A percentile compares a stretch with the other conserved stretches of the same genome.
Conservation (phyloP, 441 rosid genomes). For the Aquilaria agallochum region DNA sequence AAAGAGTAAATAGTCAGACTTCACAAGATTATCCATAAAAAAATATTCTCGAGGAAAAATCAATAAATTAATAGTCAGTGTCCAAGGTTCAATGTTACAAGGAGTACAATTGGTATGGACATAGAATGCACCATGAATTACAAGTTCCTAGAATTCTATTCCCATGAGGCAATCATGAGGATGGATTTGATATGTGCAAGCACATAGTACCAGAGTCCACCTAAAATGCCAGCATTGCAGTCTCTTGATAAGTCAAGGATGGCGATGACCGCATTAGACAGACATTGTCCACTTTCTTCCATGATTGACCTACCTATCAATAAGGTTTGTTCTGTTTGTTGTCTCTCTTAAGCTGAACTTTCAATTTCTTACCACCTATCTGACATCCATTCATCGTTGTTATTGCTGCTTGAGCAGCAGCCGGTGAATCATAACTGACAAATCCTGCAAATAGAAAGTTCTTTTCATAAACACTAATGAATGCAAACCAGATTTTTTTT, state of each 20-base stretch:
- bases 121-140: constrained; percentile 61
- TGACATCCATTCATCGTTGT: constrained; percentile 74
- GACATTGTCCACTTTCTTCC: constrained; percentile 32
- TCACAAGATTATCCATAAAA: constrained; percentile 9
- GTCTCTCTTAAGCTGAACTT: constrained; percentile 94
- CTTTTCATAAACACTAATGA: neutral
- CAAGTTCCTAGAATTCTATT: constrained; percentile 48
- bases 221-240: constrained; percentile 36
- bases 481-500: neutral
- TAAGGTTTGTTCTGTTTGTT: constrained; percentile 68
- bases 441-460: constrained; percentile 53
- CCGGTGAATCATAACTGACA: constrained; percentile 78
- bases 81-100: constrained; percentile 52
- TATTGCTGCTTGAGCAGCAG: constrained; percentile 77
- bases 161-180: constrained; percentile 54
- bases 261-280: constrained; percentile 28
- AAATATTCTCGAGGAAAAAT: constrained; percentile 12
- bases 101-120: constrained; percentile 71
- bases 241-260: constrained; percentile 36
- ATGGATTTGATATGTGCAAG: constrained; percentile 24
- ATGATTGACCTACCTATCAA: constrained; percentile 38
- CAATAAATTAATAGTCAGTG: constrained; percentile 23
- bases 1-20: neutral
- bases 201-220: constrained; percentile 30
- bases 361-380: constrained; percentile 91